A percentile compares a stretch with the other conserved stretches of the same genome.
Evolutionary conservation across 1,139 yeast species (phyloP).

Genomic region (Suhomyces terraborum): DNA sequence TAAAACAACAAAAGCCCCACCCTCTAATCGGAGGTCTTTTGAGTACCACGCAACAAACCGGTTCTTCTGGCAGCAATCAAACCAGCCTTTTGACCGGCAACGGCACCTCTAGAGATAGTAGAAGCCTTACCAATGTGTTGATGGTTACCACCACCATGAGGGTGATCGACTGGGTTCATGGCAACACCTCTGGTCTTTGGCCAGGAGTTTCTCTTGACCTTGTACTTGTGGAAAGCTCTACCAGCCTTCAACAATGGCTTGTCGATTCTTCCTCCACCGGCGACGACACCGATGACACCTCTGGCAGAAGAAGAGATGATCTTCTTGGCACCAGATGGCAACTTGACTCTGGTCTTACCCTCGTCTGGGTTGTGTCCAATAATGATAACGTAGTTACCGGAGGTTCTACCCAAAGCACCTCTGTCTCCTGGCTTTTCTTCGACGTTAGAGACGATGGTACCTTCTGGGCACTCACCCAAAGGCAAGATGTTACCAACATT

Average conservation of each 20-base stretch:
- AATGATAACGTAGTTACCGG: constrained; percentile 98
- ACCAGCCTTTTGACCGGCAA: constrained; percentile 99
- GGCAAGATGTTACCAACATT: constrained; percentile 98
- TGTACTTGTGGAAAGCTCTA: constrained; percentile 99
- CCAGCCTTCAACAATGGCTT: constrained; percentile 99
- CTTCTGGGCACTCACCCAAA: constrained; percentile 97
- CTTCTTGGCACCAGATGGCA: constrained; percentile 99
- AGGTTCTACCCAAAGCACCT: constrained; percentile 99
- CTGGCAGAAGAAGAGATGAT: constrained; percentile 92
- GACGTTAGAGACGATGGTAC: constrained; percentile 97
- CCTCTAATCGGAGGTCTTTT: constrained; percentile 85
- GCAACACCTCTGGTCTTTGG: constrained; percentile 99
- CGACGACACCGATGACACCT: constrained; percentile 99
- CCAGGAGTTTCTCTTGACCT: constrained; percentile 99
- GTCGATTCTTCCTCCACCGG: constrained; percentile 99
- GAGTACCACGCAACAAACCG: constrained; percentile 99
- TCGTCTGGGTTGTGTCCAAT: constrained; percentile 99
- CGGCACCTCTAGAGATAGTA: constrained; percentile 99
- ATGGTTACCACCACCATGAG: constrained; percentile 99
- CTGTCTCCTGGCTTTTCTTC: constrained; percentile 99
- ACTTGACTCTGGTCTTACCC: constrained; percentile 98
- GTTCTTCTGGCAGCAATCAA: constrained; percentile 99
- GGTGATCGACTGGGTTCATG: constrained; percentile 99
- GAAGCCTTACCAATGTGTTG: constrained; percentile 99
- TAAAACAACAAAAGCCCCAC: constrained; percentile 12